Percentiles rank a stretch among this genome's conserved stretches.
These are phyloP conservation scores for Mimosa bimucronata DNA, from an alignment of 306 rosid species.

Conservation along the genomic window DNA sequence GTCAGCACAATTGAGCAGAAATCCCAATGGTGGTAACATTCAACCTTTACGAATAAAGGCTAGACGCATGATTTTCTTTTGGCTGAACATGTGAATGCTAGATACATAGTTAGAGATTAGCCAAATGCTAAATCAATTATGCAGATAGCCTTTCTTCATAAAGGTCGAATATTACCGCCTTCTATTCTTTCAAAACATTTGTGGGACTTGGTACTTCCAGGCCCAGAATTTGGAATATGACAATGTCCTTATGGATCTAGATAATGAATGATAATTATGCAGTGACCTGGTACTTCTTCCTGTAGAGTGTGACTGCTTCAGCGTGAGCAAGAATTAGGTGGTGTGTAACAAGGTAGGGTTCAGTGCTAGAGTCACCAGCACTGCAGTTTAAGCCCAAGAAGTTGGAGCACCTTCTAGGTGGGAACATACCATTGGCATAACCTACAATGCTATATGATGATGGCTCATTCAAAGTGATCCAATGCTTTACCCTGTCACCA, in stretches of 20 bases:
- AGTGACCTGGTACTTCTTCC: slow-evolving; percentile 44
- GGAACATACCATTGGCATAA: slow-evolving; percentile 37
- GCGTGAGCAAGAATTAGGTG: slow-evolving; percentile 47
- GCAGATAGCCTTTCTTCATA: no score
- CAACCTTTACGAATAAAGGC: no score
- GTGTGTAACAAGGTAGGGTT: slow-evolving; percentile 48
- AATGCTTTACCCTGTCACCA: slow-evolving; percentile 64
- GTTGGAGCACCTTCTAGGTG: slow-evolving; percentile 59
- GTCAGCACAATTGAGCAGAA: no score
- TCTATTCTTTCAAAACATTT: no score
- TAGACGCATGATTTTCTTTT: no score
- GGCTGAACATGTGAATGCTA: no score
- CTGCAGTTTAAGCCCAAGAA: slow-evolving; percentile 36
- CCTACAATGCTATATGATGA: slow-evolving; percentile 30
- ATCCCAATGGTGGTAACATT: no score
- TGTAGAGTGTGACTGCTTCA: slow-evolving; percentile 41
- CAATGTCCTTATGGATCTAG: background rate
- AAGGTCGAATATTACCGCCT: no score
- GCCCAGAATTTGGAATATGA: no score
- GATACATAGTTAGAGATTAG: no score
- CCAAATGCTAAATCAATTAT: no score
- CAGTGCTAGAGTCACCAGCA: slow-evolving; percentile 38
- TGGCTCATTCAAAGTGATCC: slow-evolving; percentile 70
- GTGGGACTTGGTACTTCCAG: no score
- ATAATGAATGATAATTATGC: background rate